phyloP scores from a whole-genome alignment of 495 filamentous ascomycete species.

The Tuber magnatum region DNA sequence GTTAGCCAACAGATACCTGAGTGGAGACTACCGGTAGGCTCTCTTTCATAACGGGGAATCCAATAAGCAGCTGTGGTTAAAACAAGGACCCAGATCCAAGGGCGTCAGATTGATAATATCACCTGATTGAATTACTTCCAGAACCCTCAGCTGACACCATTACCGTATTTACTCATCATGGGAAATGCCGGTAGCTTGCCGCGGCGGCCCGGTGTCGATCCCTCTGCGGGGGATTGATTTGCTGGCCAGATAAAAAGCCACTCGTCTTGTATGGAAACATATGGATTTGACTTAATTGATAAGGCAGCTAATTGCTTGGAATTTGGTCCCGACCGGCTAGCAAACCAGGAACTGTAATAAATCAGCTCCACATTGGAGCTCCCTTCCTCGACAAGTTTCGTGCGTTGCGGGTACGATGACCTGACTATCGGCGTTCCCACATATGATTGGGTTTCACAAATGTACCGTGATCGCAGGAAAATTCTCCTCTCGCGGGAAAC shows the following conservation, averaged over 20 bases:
- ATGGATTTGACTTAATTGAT: neutral
- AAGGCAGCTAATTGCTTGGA: neutral
- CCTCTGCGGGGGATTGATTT: neutral
- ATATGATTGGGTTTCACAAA: neutral
- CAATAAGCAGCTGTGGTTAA: neutral
- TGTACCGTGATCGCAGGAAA: neutral
- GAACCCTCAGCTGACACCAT: neutral
- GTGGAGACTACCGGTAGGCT: neutral
- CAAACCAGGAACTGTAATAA: neutral
- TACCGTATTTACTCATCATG: neutral
- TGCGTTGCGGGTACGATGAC: neutral
- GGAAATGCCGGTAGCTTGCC: neutral
- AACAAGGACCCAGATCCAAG: neutral
- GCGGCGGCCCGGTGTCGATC: neutral
- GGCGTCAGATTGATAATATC: neutral
- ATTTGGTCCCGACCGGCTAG: neutral
- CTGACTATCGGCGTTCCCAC: neutral
- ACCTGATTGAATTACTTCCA: neutral
- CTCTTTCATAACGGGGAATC: neutral
- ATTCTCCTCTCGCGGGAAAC: neutral
- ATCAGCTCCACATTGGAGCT: neutral
- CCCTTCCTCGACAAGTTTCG: neutral
- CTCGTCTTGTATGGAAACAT: neutral
- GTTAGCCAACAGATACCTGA: neutral
- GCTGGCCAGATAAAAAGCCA: neutral